A percentile compares a stretch with the other conserved stretches of the same genome.
Evolutionary conservation across 2,329 filamentous ascomycete genomes (phyloP).

Genomic region (Cercospora sp.): DNA sequence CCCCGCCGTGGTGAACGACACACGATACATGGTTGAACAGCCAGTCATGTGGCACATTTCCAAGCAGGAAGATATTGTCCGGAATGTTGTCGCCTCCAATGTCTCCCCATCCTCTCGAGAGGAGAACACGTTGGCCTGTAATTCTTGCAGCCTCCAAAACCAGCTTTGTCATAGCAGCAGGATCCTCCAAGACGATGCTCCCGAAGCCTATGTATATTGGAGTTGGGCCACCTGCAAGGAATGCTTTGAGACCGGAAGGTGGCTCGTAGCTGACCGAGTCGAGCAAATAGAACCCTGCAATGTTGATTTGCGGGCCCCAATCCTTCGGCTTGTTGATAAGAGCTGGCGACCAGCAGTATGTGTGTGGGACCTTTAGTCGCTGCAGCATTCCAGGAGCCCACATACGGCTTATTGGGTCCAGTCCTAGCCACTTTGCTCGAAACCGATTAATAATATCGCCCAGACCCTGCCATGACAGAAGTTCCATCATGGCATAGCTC

Average conservation of each 20-base stretch:
- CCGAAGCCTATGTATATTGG: slow-evolving; percentile 84
- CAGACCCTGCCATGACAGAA: slow-evolving; percentile 90
- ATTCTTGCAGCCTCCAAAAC: slow-evolving; percentile 69
- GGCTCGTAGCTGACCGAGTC: slow-evolving; percentile 68
- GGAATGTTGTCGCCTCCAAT: slow-evolving; percentile 44
- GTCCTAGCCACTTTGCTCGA: slow-evolving; percentile 68
- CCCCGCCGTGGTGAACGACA: slow-evolving; percentile 61
- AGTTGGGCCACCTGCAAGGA: slow-evolving; percentile 66
- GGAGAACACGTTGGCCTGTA: slow-evolving; percentile 53
- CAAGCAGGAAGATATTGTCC: slow-evolving; percentile 52
- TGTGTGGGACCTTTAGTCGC: slow-evolving; percentile 76
- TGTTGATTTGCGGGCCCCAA: slow-evolving; percentile 69
- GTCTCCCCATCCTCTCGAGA: slow-evolving; percentile 58
- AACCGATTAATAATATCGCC: slow-evolving; percentile 92
- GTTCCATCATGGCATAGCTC: slow-evolving; percentile 80
- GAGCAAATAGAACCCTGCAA: slow-evolving; percentile 77
- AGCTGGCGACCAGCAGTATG: slow-evolving; percentile 87
- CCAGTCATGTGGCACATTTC: slow-evolving; percentile 60
- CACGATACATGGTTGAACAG: slow-evolving; percentile 57
- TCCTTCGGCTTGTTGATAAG: slow-evolving; percentile 75
- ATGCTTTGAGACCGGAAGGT: slow-evolving; percentile 62
- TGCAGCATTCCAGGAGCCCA: slow-evolving; percentile 80
- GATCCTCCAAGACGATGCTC: slow-evolving; percentile 77
- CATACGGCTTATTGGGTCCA: slow-evolving; percentile 75
- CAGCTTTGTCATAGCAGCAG: slow-evolving; percentile 66